phyloP scores from a whole-genome alignment of 2,329 filamentous ascomycete species.

The Trichoderma harzianum region DNA sequence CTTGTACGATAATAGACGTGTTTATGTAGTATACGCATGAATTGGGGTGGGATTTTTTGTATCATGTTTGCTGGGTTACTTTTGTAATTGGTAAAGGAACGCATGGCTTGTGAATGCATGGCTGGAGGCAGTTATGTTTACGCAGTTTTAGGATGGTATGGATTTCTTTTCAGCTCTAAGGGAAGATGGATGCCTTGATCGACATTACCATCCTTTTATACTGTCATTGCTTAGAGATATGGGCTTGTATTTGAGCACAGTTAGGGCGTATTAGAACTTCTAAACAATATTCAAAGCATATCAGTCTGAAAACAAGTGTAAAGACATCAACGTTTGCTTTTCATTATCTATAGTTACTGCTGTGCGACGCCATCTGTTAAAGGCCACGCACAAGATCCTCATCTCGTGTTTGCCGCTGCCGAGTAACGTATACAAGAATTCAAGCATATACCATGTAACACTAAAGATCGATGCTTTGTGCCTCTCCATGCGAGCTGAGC shows the following conservation, averaged over 20 bases:
- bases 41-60: background rate
- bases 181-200: background rate
- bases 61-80: background rate
- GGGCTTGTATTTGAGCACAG: too few relatives aligned
- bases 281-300: background rate
- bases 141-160: background rate
- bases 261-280: background rate
- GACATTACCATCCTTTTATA: background rate
- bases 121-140: background rate
- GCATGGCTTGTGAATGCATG: background rate
- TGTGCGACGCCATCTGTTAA: background rate
- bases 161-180: background rate
- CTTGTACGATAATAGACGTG: slow-evolving; percentile 14
- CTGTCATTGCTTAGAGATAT: background rate
- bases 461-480: background rate
- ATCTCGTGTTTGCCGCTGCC: background rate
- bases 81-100: background rate
- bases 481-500: background rate
- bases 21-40: background rate
- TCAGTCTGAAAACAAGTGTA: background rate
- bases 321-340: background rate
- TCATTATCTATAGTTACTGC: background rate
- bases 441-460: background rate
- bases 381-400: background rate
- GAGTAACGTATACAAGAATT: background rate